Conservation (phyloP, 495 filamentous ascomycete genomes). For the Aspergillus saccharolyticus region DNA sequence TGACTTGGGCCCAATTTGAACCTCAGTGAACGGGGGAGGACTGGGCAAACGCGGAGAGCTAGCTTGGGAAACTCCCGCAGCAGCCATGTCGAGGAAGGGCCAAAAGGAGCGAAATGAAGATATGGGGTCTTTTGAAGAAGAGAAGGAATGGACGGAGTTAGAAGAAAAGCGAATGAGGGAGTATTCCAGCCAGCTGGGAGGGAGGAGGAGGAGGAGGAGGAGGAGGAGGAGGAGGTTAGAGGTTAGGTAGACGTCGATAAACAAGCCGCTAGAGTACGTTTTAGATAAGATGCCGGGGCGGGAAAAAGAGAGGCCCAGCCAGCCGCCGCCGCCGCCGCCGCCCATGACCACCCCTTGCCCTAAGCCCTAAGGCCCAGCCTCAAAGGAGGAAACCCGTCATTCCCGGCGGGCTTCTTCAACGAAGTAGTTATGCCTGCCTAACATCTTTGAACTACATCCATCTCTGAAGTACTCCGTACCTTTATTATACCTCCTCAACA, state of each 20-base stretch:
- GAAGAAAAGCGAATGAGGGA: constrained; percentile 1
- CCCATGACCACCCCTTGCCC: constrained; percentile 31
- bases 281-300: constrained; percentile 7
- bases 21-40: constrained; percentile 85
- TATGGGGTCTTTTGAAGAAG: too few relatives aligned
- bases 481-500: not conserved
- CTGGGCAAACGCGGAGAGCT: constrained; percentile 83
- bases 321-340: not conserved
- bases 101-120: constrained; percentile 17
- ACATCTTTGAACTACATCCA: not conserved
- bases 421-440: too few relatives aligned
- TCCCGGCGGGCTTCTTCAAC: too few relatives aligned
- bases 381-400: constrained; percentile 37
- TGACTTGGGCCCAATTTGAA: constrained; percentile 80
- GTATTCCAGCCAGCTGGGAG: constrained; percentile 8
- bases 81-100: constrained; percentile 38
- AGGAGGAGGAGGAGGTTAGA: not conserved
- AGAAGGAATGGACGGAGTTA: constrained; percentile 4
- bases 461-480: not conserved
- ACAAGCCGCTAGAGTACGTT: constrained; percentile 5
- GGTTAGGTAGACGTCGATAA: not conserved
- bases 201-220: constrained; percentile 22
- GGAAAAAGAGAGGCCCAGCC: not conserved
- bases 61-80: constrained; percentile 59
- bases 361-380: constrained; percentile 35